These are phyloP conservation scores for Mortierella sp. DNA, from an alignment of 371 early-diverging fungal genomes.

Conservation along the genomic window DNA sequence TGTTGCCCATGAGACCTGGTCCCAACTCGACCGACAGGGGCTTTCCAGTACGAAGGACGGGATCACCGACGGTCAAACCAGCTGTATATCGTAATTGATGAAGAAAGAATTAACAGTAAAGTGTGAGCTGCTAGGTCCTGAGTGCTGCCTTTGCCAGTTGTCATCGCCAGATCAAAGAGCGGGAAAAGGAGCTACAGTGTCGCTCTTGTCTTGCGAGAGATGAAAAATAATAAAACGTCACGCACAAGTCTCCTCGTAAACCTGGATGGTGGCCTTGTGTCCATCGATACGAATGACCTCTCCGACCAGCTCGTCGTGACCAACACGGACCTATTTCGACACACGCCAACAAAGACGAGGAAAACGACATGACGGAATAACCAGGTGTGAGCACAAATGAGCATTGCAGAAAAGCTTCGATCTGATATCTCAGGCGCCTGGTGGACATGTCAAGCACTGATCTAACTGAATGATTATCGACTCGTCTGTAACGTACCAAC, in stretches of 20 bases:
- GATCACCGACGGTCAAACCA: constrained; percentile 99
- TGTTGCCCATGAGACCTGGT: constrained; percentile 99
- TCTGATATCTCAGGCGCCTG: neutral
- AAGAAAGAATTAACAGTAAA: constrained; percentile 7
- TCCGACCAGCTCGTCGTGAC: constrained; percentile 97
- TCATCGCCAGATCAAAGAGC: neutral
- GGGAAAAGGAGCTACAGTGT: constrained; percentile 13
- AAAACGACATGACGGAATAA: neutral
- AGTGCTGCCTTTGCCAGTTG: neutral
- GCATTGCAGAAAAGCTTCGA: neutral
- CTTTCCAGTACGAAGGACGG: constrained; percentile 97
- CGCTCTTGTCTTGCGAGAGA: neutral
- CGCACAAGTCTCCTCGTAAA: constrained; percentile 99
- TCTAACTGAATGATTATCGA: neutral
- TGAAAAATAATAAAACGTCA: neutral
- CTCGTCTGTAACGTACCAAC: constrained; percentile 79
- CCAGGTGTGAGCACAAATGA: neutral
- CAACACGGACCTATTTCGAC: constrained; percentile 92
- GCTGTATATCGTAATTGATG: constrained; percentile 64
- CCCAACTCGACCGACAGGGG: constrained; percentile 99
- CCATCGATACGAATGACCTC: constrained; percentile 99
- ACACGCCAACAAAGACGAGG: neutral
- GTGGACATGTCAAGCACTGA: neutral
- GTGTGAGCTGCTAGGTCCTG: neutral
- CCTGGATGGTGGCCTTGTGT: constrained; percentile 99